Evolutionary conservation across 805 yeast species (phyloP), one percentile per base, ranked within the genome.

Genomic region (Cyberlindnera saturnus): DNA sequence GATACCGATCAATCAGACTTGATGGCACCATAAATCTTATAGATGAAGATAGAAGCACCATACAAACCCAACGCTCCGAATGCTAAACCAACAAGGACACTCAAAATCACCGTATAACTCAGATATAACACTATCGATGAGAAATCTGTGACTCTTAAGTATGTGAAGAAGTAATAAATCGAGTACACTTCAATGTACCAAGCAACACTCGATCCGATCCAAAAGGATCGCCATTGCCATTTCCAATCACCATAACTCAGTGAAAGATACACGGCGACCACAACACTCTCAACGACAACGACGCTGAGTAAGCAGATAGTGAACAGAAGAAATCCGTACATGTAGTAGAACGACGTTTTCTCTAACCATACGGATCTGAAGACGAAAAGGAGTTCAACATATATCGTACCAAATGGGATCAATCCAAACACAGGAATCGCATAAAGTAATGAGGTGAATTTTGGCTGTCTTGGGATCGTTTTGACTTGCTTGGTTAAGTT

Each of bases 161-260:
- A 71, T 40, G 69, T 66, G 40, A 75, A 55, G 55, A 78, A 75
- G 60, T 88, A 86, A 57, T 82, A 84, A 17, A 82, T 55, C 6
- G 91, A 75, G 59, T 85, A 87, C 8, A 70, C 61, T 50, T 77
- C 77, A 45, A 88, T 71, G 63, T 83, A 86, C 70, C 82, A 70
- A 28, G 88, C 87, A 38, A 86, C 74, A 44, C 90, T 79, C 4
- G 78, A 67, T 5, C 95, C 86, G 26, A 81, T 77, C 42, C 77
- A 61, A 61, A 86, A 87, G 11, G 88, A 70, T 51, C 81, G 71
- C 96, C 96, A 87, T 58, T 86, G 86, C 96, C 96, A 89, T 51
- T 72, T 66, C 39, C 76, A 75, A 56, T 68, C 74, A 40, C 74
- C 76, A 51, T 75, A 66, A 18, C 71, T 69, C 53, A 87, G 68